These are phyloP conservation scores for Xylaria sp. DNA, from an alignment of 2,329 filamentous ascomycete species.

Conservation along the genomic window DNA sequence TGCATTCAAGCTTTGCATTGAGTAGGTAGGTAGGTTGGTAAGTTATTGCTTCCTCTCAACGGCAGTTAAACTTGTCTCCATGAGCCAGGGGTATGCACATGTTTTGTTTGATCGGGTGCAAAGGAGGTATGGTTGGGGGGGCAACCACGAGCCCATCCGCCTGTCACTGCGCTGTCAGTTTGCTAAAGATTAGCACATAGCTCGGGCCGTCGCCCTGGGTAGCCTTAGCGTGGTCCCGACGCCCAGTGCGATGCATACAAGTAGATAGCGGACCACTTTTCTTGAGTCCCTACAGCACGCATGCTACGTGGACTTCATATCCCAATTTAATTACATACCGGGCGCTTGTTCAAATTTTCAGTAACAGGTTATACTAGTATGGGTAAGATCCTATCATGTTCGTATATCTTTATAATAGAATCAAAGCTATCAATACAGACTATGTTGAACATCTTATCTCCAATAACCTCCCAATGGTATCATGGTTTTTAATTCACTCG, in stretches of 20 bases:
- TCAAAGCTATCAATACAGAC: neutral
- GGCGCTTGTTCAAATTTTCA: too few species aligned
- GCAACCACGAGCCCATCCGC: neutral
- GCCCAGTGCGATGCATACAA: neutral
- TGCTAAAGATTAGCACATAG: neutral
- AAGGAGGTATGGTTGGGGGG: slow-evolving; percentile 5
- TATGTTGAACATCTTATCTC: neutral
- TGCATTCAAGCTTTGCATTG: neutral
- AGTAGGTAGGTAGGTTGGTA: neutral
- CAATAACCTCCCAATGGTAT: neutral
- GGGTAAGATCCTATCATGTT: neutral
- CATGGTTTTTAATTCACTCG: slow-evolving; percentile 6
- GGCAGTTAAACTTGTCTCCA: neutral
- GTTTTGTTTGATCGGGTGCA: slow-evolving; percentile 8
- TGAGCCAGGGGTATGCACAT: slow-evolving; percentile 4
- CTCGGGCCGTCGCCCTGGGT: neutral
- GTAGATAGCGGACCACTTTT: neutral
- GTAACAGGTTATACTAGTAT: neutral
- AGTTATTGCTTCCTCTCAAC: neutral
- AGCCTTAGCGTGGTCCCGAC: neutral
- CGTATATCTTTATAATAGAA: neutral
- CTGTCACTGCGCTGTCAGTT: neutral
- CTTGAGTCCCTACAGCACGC: too few species aligned
- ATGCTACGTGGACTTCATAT: too few species aligned
- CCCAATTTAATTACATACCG: too few species aligned